Evolutionary conservation across 108 stramenopile species (phyloP).

Genomic region (Pseudonitzschia pungens): DNA sequence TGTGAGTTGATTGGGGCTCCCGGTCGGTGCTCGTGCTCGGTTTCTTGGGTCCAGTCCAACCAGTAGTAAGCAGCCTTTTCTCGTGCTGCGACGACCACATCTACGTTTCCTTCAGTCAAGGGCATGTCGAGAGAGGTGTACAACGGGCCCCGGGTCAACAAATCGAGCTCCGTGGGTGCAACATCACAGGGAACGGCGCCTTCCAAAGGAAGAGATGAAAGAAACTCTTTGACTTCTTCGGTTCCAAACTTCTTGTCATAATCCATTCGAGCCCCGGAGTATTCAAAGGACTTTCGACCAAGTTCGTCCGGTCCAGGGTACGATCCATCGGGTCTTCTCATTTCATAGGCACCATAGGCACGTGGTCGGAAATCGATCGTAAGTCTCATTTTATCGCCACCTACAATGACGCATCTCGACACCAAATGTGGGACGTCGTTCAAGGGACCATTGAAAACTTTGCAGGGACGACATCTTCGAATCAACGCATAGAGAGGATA

Average conservation of each 20-base stretch:
- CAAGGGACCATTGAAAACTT: conserved; percentile 79
- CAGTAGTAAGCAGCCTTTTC: conserved; percentile 61
- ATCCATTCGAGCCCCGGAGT: conserved; percentile 62
- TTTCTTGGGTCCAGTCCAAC: conserved; percentile 62
- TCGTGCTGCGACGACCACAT: conserved; percentile 46
- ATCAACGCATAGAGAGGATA: conserved; percentile 48
- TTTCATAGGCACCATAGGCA: conserved; percentile 75
- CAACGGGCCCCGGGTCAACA: conserved; percentile 61
- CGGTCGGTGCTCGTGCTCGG: conserved; percentile 58
- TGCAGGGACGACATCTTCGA: conserved; percentile 54
- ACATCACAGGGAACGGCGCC: conserved; percentile 37
- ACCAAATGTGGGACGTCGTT: conserved; percentile 77
- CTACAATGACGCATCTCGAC: conserved; percentile 43
- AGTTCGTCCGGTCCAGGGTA: conserved; percentile 79
- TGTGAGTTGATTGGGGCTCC: conserved; percentile 78
- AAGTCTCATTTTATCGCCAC: conserved; percentile 34
- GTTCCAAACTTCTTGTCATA: conserved; percentile 74
- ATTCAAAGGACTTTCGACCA: conserved; percentile 75
- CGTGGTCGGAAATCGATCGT: conserved; percentile 76
- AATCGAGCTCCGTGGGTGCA: conserved; percentile 48
- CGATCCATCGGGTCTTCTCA: conserved; percentile 52
- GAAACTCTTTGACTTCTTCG: conserved; percentile 43
- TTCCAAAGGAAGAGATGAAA: conserved; percentile 43
- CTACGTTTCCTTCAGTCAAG: conserved; percentile 62
- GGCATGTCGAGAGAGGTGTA: conserved; percentile 58